phyloP scores from a whole-genome alignment of 805 yeast genomes.

The Zygosaccharomyces bisporus region DNA sequence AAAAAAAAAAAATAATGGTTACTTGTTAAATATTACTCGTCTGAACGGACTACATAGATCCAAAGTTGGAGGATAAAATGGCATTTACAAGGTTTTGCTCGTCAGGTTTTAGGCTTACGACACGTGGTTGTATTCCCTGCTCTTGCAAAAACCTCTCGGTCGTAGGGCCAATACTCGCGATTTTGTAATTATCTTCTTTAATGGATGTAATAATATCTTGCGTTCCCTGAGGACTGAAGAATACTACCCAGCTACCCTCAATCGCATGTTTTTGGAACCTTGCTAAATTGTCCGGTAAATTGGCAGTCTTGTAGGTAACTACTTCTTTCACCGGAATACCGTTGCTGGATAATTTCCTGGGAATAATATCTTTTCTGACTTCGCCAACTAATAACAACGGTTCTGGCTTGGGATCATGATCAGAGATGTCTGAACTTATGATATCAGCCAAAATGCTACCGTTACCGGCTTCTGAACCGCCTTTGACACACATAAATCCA shows the following conservation, averaged over 20 bases:
- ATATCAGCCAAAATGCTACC: conserved; percentile 67
- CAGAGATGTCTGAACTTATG: conserved; percentile 41
- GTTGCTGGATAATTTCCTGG: conserved; percentile 45
- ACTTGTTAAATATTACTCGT: not conserved
- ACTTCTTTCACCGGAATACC: conserved; percentile 42
- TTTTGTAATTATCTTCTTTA: conserved; percentile 33
- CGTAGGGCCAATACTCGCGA: conserved; percentile 93
- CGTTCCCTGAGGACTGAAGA: conserved; percentile 91
- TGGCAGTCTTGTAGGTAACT: conserved; percentile 65
- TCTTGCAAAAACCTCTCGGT: conserved; percentile 59
- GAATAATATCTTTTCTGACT: conserved; percentile 76
- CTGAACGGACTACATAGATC: not conserved
- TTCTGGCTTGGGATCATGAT: conserved; percentile 11
- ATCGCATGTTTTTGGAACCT: conserved; percentile 31
- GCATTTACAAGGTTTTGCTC: conserved; percentile 53
- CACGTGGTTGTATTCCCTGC: conserved; percentile 52
- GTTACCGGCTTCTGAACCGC: conserved; percentile 77
- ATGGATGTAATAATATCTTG: conserved; percentile 52
- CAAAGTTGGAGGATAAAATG: conserved; percentile 10
- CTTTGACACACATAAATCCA: conserved; percentile 68
- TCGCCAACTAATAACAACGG: conserved; percentile 79
- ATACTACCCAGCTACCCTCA: conserved; percentile 61
- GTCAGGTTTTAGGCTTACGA: conserved; percentile 70
- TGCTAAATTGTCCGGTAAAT: conserved; percentile 44
- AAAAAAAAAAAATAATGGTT: conserved; percentile 5